Conservation (phyloP, 768 basidiomycete species). For the Phaffia tasmanica region DNA sequence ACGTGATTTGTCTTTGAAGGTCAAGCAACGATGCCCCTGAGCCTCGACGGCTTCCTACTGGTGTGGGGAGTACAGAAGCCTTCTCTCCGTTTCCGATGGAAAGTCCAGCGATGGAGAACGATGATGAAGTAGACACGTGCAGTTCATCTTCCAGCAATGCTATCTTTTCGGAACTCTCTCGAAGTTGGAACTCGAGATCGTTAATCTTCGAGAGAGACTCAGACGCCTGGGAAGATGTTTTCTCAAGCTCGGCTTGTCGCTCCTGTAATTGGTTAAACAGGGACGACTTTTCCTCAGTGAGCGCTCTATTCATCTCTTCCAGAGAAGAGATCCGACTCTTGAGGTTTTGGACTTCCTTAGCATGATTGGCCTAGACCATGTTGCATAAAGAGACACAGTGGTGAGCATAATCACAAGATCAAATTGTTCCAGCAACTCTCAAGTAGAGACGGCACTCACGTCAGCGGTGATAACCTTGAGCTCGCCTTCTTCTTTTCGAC, state of each 20-base stretch:
- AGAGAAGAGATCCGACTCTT: conserved; percentile 59
- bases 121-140: conserved; percentile 27
- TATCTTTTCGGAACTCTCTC: conserved; percentile 64
- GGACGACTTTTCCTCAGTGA: conserved; percentile 61
- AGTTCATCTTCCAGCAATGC: conserved; percentile 47
- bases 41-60: neutral
- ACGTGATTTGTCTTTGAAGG: conserved; percentile 53
- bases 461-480: conserved; percentile 52
- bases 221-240: conserved; percentile 62
- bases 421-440: too few relatives aligned
- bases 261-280: conserved; percentile 79
- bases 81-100: neutral
- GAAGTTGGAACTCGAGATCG: conserved; percentile 76
- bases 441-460: neutral
- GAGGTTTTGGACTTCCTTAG: conserved; percentile 50
- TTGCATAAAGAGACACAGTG: neutral
- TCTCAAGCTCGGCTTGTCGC: conserved; percentile 82
- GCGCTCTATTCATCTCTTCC: conserved; percentile 56
- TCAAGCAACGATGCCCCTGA: conserved; percentile 28
- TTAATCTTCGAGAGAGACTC: conserved; percentile 63
- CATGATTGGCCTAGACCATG: conserved; percentile 50
- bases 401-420: neutral
- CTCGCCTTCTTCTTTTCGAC: conserved; percentile 60
- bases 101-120: conserved; percentile 1
- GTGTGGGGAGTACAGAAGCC: neutral